Percentiles rank a stretch among this genome's conserved stretches.
Conservation (phyloP, 345 rosid species). For the Citrus australasica region DNA sequence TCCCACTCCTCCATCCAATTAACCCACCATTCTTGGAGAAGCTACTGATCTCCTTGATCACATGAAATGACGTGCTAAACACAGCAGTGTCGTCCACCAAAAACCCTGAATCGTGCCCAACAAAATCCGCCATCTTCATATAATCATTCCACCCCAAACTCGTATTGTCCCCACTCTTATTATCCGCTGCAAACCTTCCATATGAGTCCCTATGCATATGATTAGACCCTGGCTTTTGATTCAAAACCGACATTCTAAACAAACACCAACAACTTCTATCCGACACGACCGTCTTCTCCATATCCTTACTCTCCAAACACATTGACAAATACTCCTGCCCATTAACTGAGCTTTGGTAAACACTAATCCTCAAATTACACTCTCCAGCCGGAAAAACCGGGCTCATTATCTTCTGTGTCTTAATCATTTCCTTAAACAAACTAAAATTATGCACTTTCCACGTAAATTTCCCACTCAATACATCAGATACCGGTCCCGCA, state of each 20-base stretch:
- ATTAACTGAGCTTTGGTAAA: constrained; percentile 83
- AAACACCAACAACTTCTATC: constrained; percentile 99
- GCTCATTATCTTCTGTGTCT: constrained; percentile 98
- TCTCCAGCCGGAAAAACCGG: constrained; percentile 97
- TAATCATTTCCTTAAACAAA: constrained; percentile 92
- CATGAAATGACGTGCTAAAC: constrained; percentile 90
- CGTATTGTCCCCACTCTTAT: constrained; percentile 92
- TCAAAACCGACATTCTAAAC: constrained; percentile 93
- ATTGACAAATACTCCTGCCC: constrained; percentile 82
- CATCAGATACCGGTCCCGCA: constrained; percentile 69
- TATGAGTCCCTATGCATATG: constrained; percentile 93
- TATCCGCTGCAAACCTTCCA: constrained; percentile 92
- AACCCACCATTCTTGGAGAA: constrained; percentile 63
- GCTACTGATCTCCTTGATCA: constrained; percentile 78
- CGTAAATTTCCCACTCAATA: constrained; percentile 86
- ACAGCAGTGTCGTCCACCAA: constrained; percentile 84
- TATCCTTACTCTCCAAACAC: constrained; percentile 98
- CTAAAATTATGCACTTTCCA: constrained; percentile 99
- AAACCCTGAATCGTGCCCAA: constrained; percentile 68
- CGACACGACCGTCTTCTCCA: constrained; percentile 56
- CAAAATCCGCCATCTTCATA: constrained; percentile 90
- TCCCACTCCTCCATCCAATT: constrained; percentile 58
- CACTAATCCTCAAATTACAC: constrained; percentile 90
- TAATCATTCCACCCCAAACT: constrained; percentile 98
- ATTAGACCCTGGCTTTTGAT: constrained; percentile 80